Conservation (phyloP, 1,284 basidiomycete genomes). For the Termitomyces sp. region DNA sequence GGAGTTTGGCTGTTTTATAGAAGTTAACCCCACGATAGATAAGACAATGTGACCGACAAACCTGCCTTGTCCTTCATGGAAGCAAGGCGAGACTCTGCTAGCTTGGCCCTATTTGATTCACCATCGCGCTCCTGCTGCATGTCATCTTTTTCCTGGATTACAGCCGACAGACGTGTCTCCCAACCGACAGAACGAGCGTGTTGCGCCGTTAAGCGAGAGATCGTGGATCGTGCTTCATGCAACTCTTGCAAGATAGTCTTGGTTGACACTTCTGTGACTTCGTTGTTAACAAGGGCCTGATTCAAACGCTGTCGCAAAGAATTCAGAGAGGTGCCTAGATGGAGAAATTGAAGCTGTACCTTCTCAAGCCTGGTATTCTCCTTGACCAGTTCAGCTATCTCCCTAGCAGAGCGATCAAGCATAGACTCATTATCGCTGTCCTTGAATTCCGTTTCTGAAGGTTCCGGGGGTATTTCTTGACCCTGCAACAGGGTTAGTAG, state of each 20-base stretch:
- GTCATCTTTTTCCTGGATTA: slow-evolving; percentile 76
- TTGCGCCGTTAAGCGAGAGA: slow-evolving; percentile 66
- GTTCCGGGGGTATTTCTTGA: slow-evolving; percentile 4
- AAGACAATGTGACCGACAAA: slow-evolving; percentile 27
- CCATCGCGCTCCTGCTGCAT: slow-evolving; percentile 77
- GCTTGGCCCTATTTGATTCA: slow-evolving; percentile 64
- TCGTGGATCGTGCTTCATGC: slow-evolving; percentile 66
- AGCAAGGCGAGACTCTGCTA: slow-evolving; percentile 63
- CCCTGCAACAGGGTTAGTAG: slow-evolving; percentile 10
- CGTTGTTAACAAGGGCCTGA: slow-evolving; percentile 77
- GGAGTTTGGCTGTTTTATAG: slow-evolving; percentile 58
- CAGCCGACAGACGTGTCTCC: slow-evolving; percentile 60
- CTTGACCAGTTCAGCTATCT: slow-evolving; percentile 41
- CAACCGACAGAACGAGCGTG: slow-evolving; percentile 66
- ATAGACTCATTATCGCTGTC: slow-evolving; percentile 13
- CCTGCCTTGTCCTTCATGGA: slow-evolving; percentile 60
- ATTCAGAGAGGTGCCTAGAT: slow-evolving; percentile 3
- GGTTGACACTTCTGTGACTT: slow-evolving; percentile 77
- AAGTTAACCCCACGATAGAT: not conserved
- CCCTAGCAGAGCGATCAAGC: slow-evolving; percentile 21
- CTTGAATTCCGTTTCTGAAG: slow-evolving; percentile 4
- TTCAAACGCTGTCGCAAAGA: slow-evolving; percentile 56
- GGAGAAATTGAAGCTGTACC: slow-evolving; percentile 33
- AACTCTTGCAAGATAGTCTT: slow-evolving; percentile 73
- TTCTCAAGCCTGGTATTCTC: slow-evolving; percentile 66